Conservation (phyloP, 192 early-diverging fungal species). For the Coemansia sp. region DNA sequence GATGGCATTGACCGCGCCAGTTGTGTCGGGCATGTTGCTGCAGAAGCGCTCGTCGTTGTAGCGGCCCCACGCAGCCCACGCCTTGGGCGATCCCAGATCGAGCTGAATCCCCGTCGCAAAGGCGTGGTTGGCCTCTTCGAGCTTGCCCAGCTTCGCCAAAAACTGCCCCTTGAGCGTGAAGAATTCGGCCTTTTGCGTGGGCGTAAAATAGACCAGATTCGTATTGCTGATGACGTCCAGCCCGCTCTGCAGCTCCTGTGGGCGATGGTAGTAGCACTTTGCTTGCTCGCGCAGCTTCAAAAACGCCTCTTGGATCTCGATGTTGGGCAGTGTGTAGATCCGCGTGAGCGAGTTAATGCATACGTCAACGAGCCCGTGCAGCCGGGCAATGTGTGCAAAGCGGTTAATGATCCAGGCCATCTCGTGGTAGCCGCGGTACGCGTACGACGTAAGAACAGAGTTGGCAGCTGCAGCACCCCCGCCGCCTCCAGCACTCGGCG, state of each 20-base stretch:
- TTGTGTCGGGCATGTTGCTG: constrained; percentile 79
- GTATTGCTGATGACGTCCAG: constrained; percentile 99
- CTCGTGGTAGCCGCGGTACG: constrained; percentile 98
- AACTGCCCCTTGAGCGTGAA: constrained; percentile 96
- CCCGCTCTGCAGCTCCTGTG: constrained; percentile 85
- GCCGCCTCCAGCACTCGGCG: background rate
- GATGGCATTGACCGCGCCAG: constrained; percentile 84
- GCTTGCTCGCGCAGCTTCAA: constrained; percentile 96
- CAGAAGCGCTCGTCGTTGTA: constrained; percentile 93
- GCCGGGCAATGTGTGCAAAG: constrained; percentile 95
- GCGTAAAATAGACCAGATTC: constrained; percentile 94
- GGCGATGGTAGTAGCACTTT: constrained; percentile 94
- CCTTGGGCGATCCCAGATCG: constrained; percentile 86
- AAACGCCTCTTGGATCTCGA: constrained; percentile 99
- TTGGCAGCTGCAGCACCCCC: constrained; percentile 5
- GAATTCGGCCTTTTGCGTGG: constrained; percentile 95
- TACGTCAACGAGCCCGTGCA: constrained; percentile 94
- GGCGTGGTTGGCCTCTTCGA: constrained; percentile 85
- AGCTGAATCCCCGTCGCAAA: constrained; percentile 91
- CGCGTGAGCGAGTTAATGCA: constrained; percentile 90
- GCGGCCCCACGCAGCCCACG: constrained; percentile 96
- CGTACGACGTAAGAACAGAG: constrained; percentile 71
- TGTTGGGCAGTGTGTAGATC: constrained; percentile 99
- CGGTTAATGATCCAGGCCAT: constrained; percentile 99
- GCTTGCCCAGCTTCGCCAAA: constrained; percentile 82